These are phyloP conservation scores for Neurospora sublineolata DNA, from an alignment of 495 filamentous ascomycete species.

Conservation along the genomic window DNA sequence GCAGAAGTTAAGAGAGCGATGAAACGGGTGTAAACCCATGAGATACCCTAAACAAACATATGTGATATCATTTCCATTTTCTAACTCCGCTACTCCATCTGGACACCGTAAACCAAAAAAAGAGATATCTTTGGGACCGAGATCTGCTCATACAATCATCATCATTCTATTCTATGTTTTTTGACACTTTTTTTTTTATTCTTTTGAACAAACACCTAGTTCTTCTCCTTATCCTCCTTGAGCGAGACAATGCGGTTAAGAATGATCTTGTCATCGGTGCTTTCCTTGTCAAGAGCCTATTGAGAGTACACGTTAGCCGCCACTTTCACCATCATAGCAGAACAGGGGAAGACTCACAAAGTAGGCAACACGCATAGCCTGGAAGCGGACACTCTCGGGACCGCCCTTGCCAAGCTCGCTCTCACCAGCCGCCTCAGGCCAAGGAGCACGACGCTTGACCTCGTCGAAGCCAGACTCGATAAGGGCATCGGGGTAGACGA, in stretches of 20 bases:
- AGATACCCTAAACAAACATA: too few species aligned
- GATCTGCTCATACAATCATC: neutral
- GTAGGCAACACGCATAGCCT: conserved; percentile 83
- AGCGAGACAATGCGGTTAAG: conserved; percentile 87
- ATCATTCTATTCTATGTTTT: neutral
- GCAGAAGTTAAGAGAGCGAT: too few species aligned
- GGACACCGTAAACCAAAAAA: neutral
- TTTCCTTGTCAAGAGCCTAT: conserved; percentile 73
- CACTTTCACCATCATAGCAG: too few species aligned
- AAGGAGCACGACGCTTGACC: conserved; percentile 60
- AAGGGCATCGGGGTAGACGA: conserved; percentile 64
- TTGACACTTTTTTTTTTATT: neutral
- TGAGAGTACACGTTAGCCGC: too few species aligned
- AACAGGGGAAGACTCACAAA: conserved; percentile 46
- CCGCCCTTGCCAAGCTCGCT: conserved; percentile 44
- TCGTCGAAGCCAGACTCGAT: conserved; percentile 82
- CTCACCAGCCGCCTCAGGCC: conserved; percentile 68
- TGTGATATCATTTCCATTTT: neutral
- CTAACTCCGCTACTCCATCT: neutral
- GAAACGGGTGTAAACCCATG: too few species aligned
- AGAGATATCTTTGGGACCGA: neutral
- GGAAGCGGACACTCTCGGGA: conserved; percentile 74
- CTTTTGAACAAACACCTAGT: conserved; percentile 7
- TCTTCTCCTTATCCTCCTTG: conserved; percentile 80
- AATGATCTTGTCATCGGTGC: conserved; percentile 63